These are phyloP conservation scores for Backusella westeae DNA, from an alignment of 192 early-diverging fungal genomes.

Conservation along the genomic window DNA sequence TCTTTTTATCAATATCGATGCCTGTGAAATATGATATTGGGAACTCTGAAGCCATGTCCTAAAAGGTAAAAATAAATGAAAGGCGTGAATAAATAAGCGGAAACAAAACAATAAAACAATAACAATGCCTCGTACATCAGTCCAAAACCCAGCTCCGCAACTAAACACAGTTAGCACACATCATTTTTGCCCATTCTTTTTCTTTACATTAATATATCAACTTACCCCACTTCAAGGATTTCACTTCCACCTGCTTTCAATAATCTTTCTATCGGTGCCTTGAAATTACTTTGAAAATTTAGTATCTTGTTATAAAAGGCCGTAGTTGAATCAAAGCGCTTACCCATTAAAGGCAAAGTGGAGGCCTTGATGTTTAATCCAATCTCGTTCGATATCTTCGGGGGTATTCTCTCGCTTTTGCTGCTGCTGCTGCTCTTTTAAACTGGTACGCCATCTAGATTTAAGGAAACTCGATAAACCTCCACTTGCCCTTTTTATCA, in stretches of 20 bases:
- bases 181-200: neutral
- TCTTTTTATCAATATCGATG: constrained; percentile 22
- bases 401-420: constrained; percentile 12
- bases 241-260: constrained; percentile 21
- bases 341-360: constrained; percentile 25
- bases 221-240: constrained; percentile 23
- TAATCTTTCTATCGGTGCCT: constrained; percentile 16
- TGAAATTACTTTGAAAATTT: constrained; percentile 14
- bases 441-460: neutral
- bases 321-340: neutral
- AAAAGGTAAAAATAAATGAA: neutral
- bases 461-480: neutral
- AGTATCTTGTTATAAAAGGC: neutral
- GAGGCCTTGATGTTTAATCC: constrained; percentile 16
- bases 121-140: constrained; percentile 14
- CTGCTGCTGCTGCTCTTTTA: neutral
- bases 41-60: constrained; percentile 23
- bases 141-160: constrained; percentile 27
- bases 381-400: constrained; percentile 20
- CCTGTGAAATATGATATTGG: constrained; percentile 23
- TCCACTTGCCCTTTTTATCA: constrained; percentile 3
- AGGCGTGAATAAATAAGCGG: neutral
- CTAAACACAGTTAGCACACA: neutral
- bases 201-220: neutral
- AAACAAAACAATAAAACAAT: neutral